Conservation (phyloP, 306 rosid species). For the Hippophae gyantsensis region DNA sequence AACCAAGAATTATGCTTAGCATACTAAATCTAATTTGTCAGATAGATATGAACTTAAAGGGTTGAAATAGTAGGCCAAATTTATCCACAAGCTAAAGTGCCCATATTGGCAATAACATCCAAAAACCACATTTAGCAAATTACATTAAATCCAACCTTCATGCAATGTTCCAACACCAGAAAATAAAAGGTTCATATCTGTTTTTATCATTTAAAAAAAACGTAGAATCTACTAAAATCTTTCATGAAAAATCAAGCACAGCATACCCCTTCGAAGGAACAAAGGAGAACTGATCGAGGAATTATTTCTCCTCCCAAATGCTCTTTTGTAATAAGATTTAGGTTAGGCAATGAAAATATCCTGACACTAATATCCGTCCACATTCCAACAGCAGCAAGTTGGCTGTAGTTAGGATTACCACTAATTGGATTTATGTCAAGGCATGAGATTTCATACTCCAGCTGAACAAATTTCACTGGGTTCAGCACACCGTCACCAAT, state of each 20-base stretch:
- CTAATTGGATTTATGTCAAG: slow-evolving; percentile 94
- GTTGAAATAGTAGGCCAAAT: too few relatives aligned
- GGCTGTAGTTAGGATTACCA: slow-evolving; percentile 64
- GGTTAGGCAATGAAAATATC: slow-evolving; percentile 83
- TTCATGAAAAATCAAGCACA: slow-evolving; percentile 8
- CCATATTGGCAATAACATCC: too few relatives aligned
- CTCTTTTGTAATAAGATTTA: slow-evolving; percentile 78
- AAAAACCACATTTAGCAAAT: background rate
- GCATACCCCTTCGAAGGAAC: slow-evolving; percentile 95
- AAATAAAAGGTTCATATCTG: too few relatives aligned
- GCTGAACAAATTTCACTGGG: slow-evolving; percentile 53
- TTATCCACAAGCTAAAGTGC: too few relatives aligned
- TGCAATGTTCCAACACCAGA: too few relatives aligned
- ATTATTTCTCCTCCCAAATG: slow-evolving; percentile 94
- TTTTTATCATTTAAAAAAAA: background rate
- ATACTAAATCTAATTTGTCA: too few relatives aligned
- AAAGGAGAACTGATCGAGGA: slow-evolving; percentile 99
- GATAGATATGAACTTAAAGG: too few relatives aligned
- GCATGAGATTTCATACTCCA: slow-evolving; percentile 92
- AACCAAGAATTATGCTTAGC: too few relatives aligned
- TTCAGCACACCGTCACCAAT: slow-evolving; percentile 71
- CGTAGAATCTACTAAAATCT: background rate
- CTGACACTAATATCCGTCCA: slow-evolving; percentile 96
- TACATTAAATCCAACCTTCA: slow-evolving; percentile 1
- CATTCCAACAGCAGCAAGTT: slow-evolving; percentile 96